Conservation (phyloP, 2,329 filamentous ascomycete species). For the Ceratocystis ficicola region DNA sequence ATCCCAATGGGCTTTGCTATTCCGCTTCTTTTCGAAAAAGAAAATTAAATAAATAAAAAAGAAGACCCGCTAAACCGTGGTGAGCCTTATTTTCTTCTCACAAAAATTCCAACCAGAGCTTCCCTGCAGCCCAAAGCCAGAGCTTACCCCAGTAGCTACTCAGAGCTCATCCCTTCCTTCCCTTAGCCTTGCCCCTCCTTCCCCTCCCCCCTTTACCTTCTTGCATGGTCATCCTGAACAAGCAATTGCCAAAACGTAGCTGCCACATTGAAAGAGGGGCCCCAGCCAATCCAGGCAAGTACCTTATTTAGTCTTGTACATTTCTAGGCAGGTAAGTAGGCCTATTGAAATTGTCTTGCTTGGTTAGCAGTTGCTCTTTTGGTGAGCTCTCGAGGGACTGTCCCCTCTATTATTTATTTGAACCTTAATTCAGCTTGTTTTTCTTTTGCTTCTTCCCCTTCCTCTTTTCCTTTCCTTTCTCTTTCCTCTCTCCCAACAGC, state of each 20-base stretch:
- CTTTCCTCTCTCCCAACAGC: background rate
- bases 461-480: background rate
- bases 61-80: background rate
- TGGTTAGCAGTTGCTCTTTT: background rate
- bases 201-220: background rate
- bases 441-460: background rate
- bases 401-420: background rate
- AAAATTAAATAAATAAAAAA: too few relatives aligned
- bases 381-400: conserved; percentile 3
- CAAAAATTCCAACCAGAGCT: background rate
- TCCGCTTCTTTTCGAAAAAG: background rate
- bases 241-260: background rate
- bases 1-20: background rate
- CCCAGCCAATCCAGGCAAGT: background rate
- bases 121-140: conserved; percentile 9
- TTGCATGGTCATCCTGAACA: conserved; percentile 5
- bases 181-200: background rate
- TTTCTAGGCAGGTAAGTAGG: background rate
- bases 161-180: conserved; percentile 5
- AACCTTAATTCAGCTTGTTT: conserved; percentile 3
- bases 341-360: background rate
- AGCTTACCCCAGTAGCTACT: conserved; percentile 6
- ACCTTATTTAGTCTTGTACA: background rate
- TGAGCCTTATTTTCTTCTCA: conserved; percentile 4
- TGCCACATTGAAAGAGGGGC: background rate